Percentiles rank a stretch among this genome's conserved stretches.
Conservation (phyloP, 495 filamentous ascomycete genomes). For the Penicillium subrubescens region DNA sequence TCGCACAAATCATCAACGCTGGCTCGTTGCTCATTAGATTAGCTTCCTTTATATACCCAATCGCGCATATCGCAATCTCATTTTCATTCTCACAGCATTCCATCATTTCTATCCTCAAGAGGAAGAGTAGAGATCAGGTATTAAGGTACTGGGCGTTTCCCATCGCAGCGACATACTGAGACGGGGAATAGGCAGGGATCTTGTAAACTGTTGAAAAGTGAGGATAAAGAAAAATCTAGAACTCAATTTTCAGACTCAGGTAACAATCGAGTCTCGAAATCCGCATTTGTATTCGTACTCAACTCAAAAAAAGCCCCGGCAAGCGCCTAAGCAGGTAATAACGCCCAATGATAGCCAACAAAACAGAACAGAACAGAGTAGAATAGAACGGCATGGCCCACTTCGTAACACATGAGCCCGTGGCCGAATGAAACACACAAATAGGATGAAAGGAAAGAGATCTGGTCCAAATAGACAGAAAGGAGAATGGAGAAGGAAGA, state of each 20-base stretch:
- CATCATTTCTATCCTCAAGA: too few relatives aligned
- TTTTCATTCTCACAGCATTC: background rate
- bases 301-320: slow-evolving; percentile 14
- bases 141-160: too few relatives aligned
- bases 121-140: too few relatives aligned
- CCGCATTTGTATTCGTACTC: background rate
- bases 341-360: slow-evolving; percentile 12
- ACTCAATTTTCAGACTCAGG: slow-evolving; percentile 20
- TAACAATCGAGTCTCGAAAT: slow-evolving; percentile 8
- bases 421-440: slow-evolving; percentile 7
- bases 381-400: background rate
- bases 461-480: background rate
- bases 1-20: background rate
- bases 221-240: slow-evolving; percentile 1
- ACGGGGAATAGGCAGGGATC: too few relatives aligned
- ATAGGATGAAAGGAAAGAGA: background rate
- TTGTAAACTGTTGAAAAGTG: too few relatives aligned
- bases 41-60: background rate
- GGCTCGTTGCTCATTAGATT: background rate
- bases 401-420: slow-evolving; percentile 24
- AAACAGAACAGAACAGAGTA: background rate
- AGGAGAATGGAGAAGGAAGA: background rate
- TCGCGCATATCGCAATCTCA: background rate
- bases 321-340: slow-evolving; percentile 19
- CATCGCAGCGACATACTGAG: too few relatives aligned